phyloP scores from a whole-genome alignment of 2,329 filamentous ascomycete species.

The Fusarium abutilonis region DNA sequence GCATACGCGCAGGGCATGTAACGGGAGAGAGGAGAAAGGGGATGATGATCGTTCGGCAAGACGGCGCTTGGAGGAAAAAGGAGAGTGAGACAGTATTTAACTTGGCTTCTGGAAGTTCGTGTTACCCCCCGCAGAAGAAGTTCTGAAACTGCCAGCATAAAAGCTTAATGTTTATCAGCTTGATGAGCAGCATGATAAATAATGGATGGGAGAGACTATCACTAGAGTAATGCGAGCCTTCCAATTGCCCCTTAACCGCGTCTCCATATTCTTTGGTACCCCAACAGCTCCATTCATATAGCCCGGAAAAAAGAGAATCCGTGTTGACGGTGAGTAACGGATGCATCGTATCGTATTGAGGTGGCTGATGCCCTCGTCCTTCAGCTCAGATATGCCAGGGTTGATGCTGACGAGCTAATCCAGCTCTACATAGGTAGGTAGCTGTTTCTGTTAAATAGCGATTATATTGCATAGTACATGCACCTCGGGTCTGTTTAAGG shows the following conservation, averaged over 20 bases:
- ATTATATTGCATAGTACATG: neutral
- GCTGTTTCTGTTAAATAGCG: constrained; percentile 3
- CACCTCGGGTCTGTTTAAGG: neutral
- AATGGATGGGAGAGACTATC: constrained; percentile 1
- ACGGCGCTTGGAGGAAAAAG: constrained; percentile 18
- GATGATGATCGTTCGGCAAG: constrained; percentile 27
- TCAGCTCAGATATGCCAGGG: constrained; percentile 17
- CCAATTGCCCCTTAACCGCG: constrained; percentile 23
- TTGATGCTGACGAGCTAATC: constrained; percentile 31
- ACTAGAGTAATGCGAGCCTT: constrained; percentile 19
- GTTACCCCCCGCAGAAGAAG: neutral
- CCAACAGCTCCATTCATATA: constrained; percentile 20
- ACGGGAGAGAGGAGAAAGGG: constrained; percentile 35
- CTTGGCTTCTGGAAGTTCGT: constrained; percentile 29
- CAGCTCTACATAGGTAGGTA: neutral
- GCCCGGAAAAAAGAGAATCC: constrained; percentile 20
- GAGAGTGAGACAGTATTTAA: constrained; percentile 21
- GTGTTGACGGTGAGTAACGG: constrained; percentile 31
- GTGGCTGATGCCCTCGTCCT: constrained; percentile 28
- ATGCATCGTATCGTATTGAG: neutral
- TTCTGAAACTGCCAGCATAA: constrained; percentile 27
- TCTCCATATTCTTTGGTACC: constrained; percentile 35
- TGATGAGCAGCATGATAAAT: constrained; percentile 4
- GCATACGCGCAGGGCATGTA: constrained; percentile 18
- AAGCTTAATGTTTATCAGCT: constrained; percentile 3